Evolutionary conservation across 208 protist genomes (phyloP).

Genomic region (Trypanosoma cruzi): DNA sequence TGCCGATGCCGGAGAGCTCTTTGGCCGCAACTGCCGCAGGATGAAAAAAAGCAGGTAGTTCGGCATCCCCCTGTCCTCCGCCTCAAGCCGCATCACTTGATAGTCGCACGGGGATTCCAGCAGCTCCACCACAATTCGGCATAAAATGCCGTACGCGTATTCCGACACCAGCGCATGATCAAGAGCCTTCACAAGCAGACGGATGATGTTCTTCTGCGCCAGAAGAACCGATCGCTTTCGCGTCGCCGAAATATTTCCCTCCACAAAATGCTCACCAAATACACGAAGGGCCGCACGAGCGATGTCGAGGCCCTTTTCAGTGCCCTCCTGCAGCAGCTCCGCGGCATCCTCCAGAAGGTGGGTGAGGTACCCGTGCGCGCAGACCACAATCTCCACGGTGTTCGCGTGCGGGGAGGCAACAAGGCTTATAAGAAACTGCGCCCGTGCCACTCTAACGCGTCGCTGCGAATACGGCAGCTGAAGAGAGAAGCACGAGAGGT

Average conservation of each 20-base stretch:
- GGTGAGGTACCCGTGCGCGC: conserved; percentile 79
- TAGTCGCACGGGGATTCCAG: conserved; percentile 86
- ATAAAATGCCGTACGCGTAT: conserved; percentile 58
- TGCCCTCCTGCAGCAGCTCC: conserved; percentile 83
- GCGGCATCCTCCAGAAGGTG: conserved; percentile 84
- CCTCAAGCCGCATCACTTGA: conserved; percentile 65
- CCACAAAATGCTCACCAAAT: conserved; percentile 71
- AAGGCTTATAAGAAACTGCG: conserved; percentile 74
- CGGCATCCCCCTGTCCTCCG: conserved; percentile 83
- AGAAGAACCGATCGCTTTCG: conserved; percentile 70
- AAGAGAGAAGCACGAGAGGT: conserved; percentile 66
- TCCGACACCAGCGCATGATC: conserved; percentile 66
- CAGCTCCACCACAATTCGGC: conserved; percentile 65
- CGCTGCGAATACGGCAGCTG: conserved; percentile 84
- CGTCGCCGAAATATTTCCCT: conserved; percentile 41
- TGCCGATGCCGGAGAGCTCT: conserved; percentile 55
- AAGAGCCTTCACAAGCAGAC: conserved; percentile 80
- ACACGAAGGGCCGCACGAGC: conserved; percentile 53
- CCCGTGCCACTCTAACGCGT: conserved; percentile 61
- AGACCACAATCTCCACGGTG: conserved; percentile 56
- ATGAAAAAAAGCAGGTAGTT: conserved; percentile 91
- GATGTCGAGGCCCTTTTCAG: conserved; percentile 47
- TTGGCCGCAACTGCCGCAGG: conserved; percentile 79
- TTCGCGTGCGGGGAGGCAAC: conserved; percentile 39
- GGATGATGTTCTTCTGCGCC: conserved; percentile 82